Conservation (phyloP, 352 stramenopile species). For the Pythium guiyangense region DNA sequence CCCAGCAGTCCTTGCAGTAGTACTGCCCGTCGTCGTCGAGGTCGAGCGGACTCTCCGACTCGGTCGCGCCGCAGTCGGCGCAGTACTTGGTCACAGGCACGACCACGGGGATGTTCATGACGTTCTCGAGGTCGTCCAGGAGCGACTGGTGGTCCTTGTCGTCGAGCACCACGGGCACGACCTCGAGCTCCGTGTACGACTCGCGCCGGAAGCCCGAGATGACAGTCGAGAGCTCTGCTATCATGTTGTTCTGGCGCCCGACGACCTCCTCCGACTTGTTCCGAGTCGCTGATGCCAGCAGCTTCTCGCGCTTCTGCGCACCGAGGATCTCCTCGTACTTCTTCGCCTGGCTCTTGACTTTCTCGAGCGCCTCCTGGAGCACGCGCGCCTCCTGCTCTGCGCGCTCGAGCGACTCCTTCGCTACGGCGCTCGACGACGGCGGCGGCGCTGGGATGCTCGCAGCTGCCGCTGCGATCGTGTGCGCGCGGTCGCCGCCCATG, state of each 20-base stretch:
- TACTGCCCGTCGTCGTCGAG: slow-evolving; percentile 81
- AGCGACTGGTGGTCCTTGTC: slow-evolving; percentile 62
- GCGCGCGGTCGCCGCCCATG: slow-evolving; percentile 18
- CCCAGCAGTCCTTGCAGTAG: slow-evolving; percentile 88
- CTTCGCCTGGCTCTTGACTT: slow-evolving; percentile 79
- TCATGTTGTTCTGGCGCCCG: slow-evolving; percentile 76
- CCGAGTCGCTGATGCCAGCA: slow-evolving; percentile 62
- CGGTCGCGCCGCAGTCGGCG: slow-evolving; percentile 68
- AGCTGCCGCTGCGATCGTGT: not conserved
- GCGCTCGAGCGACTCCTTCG: slow-evolving; percentile 66
- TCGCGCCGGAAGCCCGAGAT: slow-evolving; percentile 78
- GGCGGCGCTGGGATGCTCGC: not conserved
- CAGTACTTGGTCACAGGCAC: slow-evolving; percentile 75
- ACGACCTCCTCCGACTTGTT: slow-evolving; percentile 78
- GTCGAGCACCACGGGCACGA: slow-evolving; percentile 51
- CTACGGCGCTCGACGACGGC: slow-evolving; percentile 19
- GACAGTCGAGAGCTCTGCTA: slow-evolving; percentile 62
- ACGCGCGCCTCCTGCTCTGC: slow-evolving; percentile 70
- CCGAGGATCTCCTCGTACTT: slow-evolving; percentile 84
- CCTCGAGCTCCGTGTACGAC: slow-evolving; percentile 65
- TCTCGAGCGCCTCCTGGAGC: slow-evolving; percentile 77
- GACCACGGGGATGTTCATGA: slow-evolving; percentile 80
- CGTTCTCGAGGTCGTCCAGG: slow-evolving; percentile 69
- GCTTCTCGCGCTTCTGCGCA: slow-evolving; percentile 57
- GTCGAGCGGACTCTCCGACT: slow-evolving; percentile 73